Evolutionary conservation across 208 protist species (phyloP), one percentile per base, ranked within the genome.

Genomic region (Leptomonas seymouri): DNA sequence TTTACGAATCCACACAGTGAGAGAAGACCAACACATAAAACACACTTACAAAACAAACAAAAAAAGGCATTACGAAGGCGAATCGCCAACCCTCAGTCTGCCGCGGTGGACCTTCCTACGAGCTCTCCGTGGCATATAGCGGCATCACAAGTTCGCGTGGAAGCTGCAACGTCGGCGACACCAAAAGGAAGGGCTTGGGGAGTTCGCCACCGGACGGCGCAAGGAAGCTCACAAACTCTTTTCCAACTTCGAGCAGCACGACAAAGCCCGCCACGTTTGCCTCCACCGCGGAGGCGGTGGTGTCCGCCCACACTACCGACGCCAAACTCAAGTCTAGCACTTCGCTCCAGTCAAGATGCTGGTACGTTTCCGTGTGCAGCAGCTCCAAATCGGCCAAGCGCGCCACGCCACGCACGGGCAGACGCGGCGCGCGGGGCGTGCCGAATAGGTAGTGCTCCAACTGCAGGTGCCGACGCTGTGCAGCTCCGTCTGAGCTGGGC

Each of bases 231-330:
- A 93, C 80, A 57, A 85, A 89, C 16, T 77, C 65, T 57, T 87
- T 89, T 11, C 89, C 88, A 3, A 93, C 79, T 68, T 96, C 91
- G 20, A 93, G 70, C 18, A 94, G 48, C 18, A 91, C 82, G 36
- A 96, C 74, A 75, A 85, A 91, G 34, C 91, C 91, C 14, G 87
- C 88, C 23, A 90, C 74, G 61, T 93, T 94, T 20, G 87, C 85
- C 51, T 93, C 78, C 9, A 45, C 76, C 0, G 82, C 80, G 18
- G 75, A 71, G 20, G 90, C 86, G 20, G 79, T 16, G n/a, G 71
- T 85, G 77, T 93, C 85, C 0, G 85, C 76, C 81, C 81, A 88
- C 9, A 85, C 80, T 21, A 96, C 87, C 0, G 88, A 80, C 25
- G 78, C 86, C 14, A 96, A 48, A 56, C 81, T 84, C 30, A 82